A percentile compares a stretch with the other conserved stretches of the same genome.
Evolutionary conservation across 1,139 yeast genomes (phyloP).

Genomic region (Groenewaldozyma sp.): DNA sequence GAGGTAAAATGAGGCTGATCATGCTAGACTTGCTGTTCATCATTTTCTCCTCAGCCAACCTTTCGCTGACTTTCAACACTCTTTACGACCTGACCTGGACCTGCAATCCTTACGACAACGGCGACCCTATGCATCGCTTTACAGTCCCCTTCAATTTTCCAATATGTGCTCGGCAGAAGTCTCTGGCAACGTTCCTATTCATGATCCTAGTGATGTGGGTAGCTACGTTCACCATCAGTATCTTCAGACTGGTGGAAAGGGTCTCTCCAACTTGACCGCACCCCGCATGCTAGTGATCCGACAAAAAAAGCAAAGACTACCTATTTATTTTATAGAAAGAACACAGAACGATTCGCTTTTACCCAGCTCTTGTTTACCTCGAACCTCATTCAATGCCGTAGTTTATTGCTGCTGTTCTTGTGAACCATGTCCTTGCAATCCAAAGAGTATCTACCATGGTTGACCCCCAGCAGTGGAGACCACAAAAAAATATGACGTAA

Average conservation of each 20-base stretch:
- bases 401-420: no score
- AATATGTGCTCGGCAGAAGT: conserved; percentile 74
- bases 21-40: conserved; percentile 78
- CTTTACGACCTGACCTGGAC: conserved; percentile 79
- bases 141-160: conserved; percentile 25
- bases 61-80: conserved; percentile 78
- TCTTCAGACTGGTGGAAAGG: conserved; percentile 72
- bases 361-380: no score
- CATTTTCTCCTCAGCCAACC: conserved; percentile 85
- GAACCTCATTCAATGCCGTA: no score
- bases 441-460: no score
- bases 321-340: no score
- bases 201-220: conserved; percentile 76
- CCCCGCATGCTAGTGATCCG: no score
- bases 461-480: no score
- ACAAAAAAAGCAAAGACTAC: no score
- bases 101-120: conserved; percentile 33
- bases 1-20: conserved; percentile 66
- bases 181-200: conserved; percentile 69
- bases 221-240: conserved; percentile 71
- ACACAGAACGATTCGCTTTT: no score
- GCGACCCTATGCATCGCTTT: conserved; percentile 4
- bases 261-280: no score
- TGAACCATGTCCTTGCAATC: no score
- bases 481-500: no score